Evolutionary conservation across 2,329 filamentous ascomycete species (phyloP), one percentile per base, ranked within the genome.

Genomic region (Hymenoscyphus fructigenus): DNA sequence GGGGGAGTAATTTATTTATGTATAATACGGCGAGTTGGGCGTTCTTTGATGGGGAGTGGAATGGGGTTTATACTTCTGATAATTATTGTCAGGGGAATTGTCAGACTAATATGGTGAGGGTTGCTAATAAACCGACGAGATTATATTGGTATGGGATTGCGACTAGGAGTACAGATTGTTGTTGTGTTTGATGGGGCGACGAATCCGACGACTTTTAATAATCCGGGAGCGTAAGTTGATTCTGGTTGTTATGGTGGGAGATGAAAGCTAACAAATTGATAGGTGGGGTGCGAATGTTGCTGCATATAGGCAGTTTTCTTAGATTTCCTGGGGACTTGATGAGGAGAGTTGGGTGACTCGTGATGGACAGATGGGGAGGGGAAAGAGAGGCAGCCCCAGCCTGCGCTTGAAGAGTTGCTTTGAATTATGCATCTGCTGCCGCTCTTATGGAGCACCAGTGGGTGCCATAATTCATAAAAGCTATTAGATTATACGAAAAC

Each of bases 61-160:
- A 32, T n/a, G 56, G 56, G 1, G 15, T 34, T 34, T 36, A 58
- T 36, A 12, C 17, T 1, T 47, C 44, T 47, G 44, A 47, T 47
- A 23, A 36, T 36, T 26, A 36, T n/a, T 36, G 56, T 23, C n/a
- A n/a, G 7, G 56, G 56, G 15, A 58, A 58, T 4, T 58, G 29
- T 36, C 56, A 36, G 23, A 38, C 36, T 20, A 58, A 58, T 36
- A 58, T 58, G 56, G 20, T 34, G n/a, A 32, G 56, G 29, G 29
- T 58, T 20, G 34, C 29, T 14, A 15, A 23, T 20, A n/a, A 14
- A 17, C 56, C 56, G 17, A 20, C 29, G 29, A 10, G 14, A 12
- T 36, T 58, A 12, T 58, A 58, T 36, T 58, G 57, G 57, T 58
- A 58, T 38, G 57, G 57, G 2, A 32, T 38, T 58, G n/a, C 32